These are phyloP conservation scores for Aspergillus tanneri DNA, from an alignment of 2,329 filamentous ascomycete genomes.

Conservation along the genomic window DNA sequence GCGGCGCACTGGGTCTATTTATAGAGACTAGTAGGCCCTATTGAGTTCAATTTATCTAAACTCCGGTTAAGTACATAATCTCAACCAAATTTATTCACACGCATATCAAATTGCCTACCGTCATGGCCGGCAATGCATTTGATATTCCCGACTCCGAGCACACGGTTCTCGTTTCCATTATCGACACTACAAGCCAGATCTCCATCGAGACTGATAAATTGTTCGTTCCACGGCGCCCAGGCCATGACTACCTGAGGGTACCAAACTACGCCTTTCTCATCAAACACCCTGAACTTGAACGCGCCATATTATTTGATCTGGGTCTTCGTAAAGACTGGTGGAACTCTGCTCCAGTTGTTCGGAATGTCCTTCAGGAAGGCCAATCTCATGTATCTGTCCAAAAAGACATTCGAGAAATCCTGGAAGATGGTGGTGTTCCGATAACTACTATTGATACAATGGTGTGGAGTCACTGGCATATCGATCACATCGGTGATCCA, in stretches of 20 bases:
- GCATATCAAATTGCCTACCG: too few relatives aligned
- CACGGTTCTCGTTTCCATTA: too few relatives aligned
- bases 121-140: too few relatives aligned
- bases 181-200: too few relatives aligned
- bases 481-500: constrained; percentile 19
- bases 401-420: background rate
- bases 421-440: background rate
- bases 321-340: background rate
- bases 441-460: background rate
- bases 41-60: too few relatives aligned
- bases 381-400: background rate
- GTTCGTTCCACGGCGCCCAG: too few relatives aligned
- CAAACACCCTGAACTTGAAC: background rate
- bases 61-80: too few relatives aligned
- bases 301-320: constrained; percentile 6
- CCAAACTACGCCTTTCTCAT: constrained; percentile 9
- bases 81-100: too few relatives aligned
- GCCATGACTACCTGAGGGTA: background rate
- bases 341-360: background rate
- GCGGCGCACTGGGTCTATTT: too few relatives aligned
- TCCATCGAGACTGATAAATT: too few relatives aligned
- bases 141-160: too few relatives aligned
- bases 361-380: background rate
- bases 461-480: constrained; percentile 19
- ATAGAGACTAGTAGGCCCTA: too few relatives aligned